phyloP scores from a whole-genome alignment of 2,329 filamentous ascomycete species.

The Trichoderma sp. region DNA sequence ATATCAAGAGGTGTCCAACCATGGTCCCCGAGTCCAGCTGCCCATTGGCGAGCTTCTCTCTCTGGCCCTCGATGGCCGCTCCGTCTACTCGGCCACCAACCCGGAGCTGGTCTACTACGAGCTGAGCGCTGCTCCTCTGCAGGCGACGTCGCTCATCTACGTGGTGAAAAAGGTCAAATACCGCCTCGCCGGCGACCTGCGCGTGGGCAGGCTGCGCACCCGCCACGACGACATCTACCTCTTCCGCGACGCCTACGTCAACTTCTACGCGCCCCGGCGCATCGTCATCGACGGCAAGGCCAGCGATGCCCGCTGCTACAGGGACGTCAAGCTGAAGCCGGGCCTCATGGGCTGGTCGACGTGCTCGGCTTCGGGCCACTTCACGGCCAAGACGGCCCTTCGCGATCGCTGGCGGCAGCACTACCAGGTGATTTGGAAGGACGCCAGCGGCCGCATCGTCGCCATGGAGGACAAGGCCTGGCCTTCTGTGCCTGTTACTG shows the following conservation, averaged over 20 bases:
- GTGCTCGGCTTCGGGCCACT: slow-evolving; percentile 4
- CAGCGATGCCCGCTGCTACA: slow-evolving; percentile 12
- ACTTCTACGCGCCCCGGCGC: slow-evolving; percentile 11
- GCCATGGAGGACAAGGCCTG: slow-evolving; percentile 9
- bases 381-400: slow-evolving; percentile 2
- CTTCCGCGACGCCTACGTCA: slow-evolving; percentile 18
- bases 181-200: not conserved
- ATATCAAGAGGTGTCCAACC: slow-evolving; percentile 18
- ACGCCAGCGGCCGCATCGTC: slow-evolving; percentile 12
- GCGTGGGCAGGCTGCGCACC: not conserved
- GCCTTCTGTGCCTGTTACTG: not conserved
- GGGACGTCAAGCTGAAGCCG: slow-evolving; percentile 9
- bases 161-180: slow-evolving; percentile 19
- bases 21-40: slow-evolving; percentile 3
- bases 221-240: slow-evolving; percentile 16
- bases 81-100: slow-evolving; percentile 9
- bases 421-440: slow-evolving; percentile 17
- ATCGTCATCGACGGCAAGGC: slow-evolving; percentile 13
- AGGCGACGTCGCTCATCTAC: slow-evolving; percentile 9
- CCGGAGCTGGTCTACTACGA: slow-evolving; percentile 15
- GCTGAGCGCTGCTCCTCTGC: slow-evolving; percentile 5
- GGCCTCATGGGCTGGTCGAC: slow-evolving; percentile 12
- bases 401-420: slow-evolving; percentile 9
- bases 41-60: slow-evolving; percentile 13
- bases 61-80: slow-evolving; percentile 2